Evolutionary conservation across 768 basidiomycete genomes (phyloP), one percentile per base, ranked within the genome.

Genomic region (Auriscalpium vulgare): DNA sequence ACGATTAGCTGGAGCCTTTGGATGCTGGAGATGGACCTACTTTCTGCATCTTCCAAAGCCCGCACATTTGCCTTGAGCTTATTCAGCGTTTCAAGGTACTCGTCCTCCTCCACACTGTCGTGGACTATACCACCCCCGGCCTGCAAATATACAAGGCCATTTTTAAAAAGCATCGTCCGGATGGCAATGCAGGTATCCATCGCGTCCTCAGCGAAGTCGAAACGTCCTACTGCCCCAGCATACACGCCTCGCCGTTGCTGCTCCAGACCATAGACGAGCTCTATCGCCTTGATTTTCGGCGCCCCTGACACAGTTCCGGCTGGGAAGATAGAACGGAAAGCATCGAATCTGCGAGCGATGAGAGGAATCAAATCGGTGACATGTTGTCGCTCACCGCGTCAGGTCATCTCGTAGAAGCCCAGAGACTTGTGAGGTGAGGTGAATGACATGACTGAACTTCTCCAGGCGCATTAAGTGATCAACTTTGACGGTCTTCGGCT

Each of bases 151-250:
- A 83, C 91, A 17, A 84, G 76, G 2, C 94, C 93, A 62, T 94
- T 81, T 71, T 97, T 97, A 78, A 97, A 97, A 1, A 86, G 82
- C 92, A 97, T 98, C 5, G 95, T 98, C 36, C 97, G 84, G 64
- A 99, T 98, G 5, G 97, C 95, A 65, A 99, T 99, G 72, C 95
- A 98, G 0, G 92, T 97, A 69, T 99, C 97, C 88, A 98, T 92
- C 66, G 87, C 87, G 68, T 98, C 91, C 23, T 82, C 76, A 2
- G 92, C 90, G 70, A 98, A 97, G 71, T 98, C 95, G 69, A 95
- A 98, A 52, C 93, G 85, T n/a, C 97, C 97, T 14, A 98, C 94
- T 2, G 92, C 97, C 35, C 97, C 97, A 8, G 94, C 97, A 63
- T 99, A 99, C 14, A 97, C 87, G 23, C 95, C 95, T 38, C 97